Conservation (phyloP, 1,284 basidiomycete genomes). For the Lignosus rhinocerotis region DNA sequence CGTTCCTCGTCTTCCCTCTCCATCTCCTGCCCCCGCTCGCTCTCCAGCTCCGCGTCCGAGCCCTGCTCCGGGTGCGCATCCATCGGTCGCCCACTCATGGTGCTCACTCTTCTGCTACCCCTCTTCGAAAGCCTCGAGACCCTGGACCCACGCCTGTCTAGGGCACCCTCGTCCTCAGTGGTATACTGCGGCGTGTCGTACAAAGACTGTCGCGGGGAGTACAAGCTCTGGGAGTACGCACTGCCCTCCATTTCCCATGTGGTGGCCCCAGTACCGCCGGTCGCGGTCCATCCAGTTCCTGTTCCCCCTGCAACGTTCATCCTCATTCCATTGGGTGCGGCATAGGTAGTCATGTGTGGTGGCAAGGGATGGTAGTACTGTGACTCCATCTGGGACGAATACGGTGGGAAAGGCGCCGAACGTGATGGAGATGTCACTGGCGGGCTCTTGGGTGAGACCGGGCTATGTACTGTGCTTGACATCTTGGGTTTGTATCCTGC, state of each 20-base stretch:
- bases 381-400: not conserved
- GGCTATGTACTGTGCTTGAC: slow-evolving; percentile 18
- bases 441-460: slow-evolving; percentile 30
- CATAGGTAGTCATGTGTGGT: slow-evolving; percentile 8
- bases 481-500: slow-evolving; percentile 49
- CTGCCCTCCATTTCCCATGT: slow-evolving; percentile 19
- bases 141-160: slow-evolving; percentile 3
- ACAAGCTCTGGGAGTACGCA: slow-evolving; percentile 17
- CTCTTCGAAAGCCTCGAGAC: slow-evolving; percentile 1
- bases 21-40: not conserved
- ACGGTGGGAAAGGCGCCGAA: slow-evolving; percentile 10
- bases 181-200: slow-evolving; percentile 18
- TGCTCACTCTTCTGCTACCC: slow-evolving; percentile 12
- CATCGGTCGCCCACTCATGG: slow-evolving; percentile 9
- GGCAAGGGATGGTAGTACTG: slow-evolving; percentile 6
- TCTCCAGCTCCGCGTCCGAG: slow-evolving; percentile 16
- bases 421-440: slow-evolving; percentile 21
- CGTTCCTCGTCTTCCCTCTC: slow-evolving; percentile 13
- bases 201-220: slow-evolving; percentile 18
- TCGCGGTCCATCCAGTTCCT: slow-evolving; percentile 7
- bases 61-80: slow-evolving; percentile 18
- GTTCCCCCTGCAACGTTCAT: slow-evolving; percentile 13
- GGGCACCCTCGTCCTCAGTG: slow-evolving; percentile 4
- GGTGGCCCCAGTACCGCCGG: slow-evolving; percentile 8
- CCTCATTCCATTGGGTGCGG: not conserved